Conservation (phyloP, 495 filamentous ascomycete species). For the Lophiostoma macrostomum region DNA sequence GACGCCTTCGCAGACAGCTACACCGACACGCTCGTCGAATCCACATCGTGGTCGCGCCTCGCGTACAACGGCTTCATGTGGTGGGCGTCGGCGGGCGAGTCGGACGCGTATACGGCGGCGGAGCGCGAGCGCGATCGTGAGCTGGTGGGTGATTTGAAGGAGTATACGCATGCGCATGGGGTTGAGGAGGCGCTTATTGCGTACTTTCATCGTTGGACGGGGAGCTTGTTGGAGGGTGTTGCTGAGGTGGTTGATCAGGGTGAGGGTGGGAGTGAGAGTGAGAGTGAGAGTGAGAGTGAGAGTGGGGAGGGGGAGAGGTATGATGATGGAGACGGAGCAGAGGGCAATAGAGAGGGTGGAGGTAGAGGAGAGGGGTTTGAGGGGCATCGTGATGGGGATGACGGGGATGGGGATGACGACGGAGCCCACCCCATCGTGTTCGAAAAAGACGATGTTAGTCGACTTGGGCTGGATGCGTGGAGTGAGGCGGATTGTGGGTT, state of each 20-base stretch:
- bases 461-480: slow-evolving; percentile 87
- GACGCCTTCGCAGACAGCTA: no score
- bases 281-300: no score
- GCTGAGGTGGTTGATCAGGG: slow-evolving; percentile 62
- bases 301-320: no score
- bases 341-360: no score
- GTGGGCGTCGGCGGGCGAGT: slow-evolving; percentile 96
- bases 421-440: slow-evolving; percentile 37
- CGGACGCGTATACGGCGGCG: slow-evolving; percentile 45
- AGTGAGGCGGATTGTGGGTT: slow-evolving; percentile 74
- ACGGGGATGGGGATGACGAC: slow-evolving; percentile 47
- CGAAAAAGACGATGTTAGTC: slow-evolving; percentile 59
- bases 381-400: neutral
- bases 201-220: slow-evolving; percentile 87
- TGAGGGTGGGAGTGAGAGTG: no score
- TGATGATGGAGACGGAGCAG: no score
- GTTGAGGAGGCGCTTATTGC: slow-evolving; percentile 71
- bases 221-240: slow-evolving; percentile 64
- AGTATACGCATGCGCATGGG: slow-evolving; percentile 22
- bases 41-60: slow-evolving; percentile 80
- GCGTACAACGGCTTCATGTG: slow-evolving; percentile 93
- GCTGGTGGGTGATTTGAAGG: slow-evolving; percentile 37
- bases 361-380: no score
- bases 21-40: slow-evolving; percentile 68
- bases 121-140: slow-evolving; percentile 37